phyloP scores from a whole-genome alignment of 441 rosid genomes.

The Euphorbia schlechtendalii region DNA sequence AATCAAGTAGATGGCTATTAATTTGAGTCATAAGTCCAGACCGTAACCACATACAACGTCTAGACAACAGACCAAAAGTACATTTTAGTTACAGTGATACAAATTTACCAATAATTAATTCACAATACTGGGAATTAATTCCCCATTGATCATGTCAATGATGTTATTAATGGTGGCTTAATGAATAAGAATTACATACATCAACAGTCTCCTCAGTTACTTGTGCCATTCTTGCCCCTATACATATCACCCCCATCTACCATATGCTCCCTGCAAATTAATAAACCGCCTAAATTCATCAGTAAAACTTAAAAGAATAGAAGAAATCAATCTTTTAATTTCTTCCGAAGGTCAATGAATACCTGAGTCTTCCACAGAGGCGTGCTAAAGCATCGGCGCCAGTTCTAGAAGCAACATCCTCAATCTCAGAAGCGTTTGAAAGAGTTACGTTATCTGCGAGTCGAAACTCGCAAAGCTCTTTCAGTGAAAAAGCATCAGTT shows the following conservation, averaged over 20 bases:
- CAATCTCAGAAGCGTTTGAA: constrained; percentile 64
- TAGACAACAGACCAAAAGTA: not conserved
- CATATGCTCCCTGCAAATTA: constrained; percentile 56
- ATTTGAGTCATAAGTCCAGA: constrained; percentile 1
- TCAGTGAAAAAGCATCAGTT: constrained; percentile 89
- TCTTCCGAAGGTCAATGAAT: constrained; percentile 4
- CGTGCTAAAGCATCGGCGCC: constrained; percentile 93
- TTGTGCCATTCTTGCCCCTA: constrained; percentile 11
- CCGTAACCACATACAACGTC: constrained; percentile 7
- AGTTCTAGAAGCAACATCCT: constrained; percentile 71
- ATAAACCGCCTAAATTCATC: not conserved
- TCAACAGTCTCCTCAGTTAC: constrained; percentile 2
- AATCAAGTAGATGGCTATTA: not conserved
- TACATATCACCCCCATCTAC: constrained; percentile 34
- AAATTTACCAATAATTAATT: not conserved
- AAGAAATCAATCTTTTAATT: too few relatives aligned
- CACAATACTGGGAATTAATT: not conserved
- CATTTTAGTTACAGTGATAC: not conserved
- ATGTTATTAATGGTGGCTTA: not conserved
- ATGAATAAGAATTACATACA: not conserved
- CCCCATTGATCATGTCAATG: too few relatives aligned
- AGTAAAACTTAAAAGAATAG: not conserved
- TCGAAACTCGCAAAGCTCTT: constrained; percentile 90
- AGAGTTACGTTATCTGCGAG: constrained; percentile 68
- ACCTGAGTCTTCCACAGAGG: constrained; percentile 87